A percentile compares a stretch with the other conserved stretches of the same genome.
Evolutionary conservation across 441 rosid genomes (phyloP).

Genomic region (Pelargonium exstipulatum): DNA sequence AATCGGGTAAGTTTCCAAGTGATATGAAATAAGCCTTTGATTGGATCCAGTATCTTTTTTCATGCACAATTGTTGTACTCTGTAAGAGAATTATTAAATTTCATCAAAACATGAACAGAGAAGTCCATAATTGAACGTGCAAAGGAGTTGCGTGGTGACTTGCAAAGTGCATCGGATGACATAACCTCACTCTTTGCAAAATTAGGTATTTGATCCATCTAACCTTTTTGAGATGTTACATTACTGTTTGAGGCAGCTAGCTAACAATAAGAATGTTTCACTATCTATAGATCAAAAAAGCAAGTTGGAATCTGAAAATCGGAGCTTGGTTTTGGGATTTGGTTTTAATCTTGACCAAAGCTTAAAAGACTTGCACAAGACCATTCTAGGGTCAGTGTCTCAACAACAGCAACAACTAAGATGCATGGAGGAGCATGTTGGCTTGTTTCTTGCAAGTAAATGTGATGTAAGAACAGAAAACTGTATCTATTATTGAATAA

Average conservation of each 20-base stretch:
- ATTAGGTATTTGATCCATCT: constrained; percentile 46
- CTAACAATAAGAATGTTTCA: constrained; percentile 1
- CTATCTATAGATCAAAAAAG: constrained; percentile 56
- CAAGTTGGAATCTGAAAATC: constrained; percentile 71
- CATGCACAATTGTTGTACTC: background rate
- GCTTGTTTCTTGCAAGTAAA: constrained; percentile 61
- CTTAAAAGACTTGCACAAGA: constrained; percentile 59
- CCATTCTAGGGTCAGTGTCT: constrained; percentile 68
- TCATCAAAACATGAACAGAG: constrained; percentile 39
- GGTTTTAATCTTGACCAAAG: constrained; percentile 83
- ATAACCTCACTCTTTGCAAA: constrained; percentile 52
- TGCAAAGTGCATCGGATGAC: constrained; percentile 75
- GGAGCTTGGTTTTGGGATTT: constrained; percentile 52
- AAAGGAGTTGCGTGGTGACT: constrained; percentile 56
- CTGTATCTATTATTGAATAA: background rate
- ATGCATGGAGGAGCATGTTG: constrained; percentile 71
- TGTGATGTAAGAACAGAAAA: constrained; percentile 55
- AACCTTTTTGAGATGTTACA: background rate
- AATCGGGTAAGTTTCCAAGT: constrained; percentile 43
- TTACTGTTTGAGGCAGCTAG: background rate
- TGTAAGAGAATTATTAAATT: constrained; percentile 7
- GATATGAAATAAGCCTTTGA: constrained; percentile 8
- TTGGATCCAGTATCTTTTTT: background rate
- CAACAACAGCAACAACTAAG: constrained; percentile 77
- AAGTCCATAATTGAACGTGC: constrained; percentile 52